Evolutionary conservation across 1,139 yeast species (phyloP), one percentile per base, ranked within the genome.

Genomic region (Yamadazyma sp.): DNA sequence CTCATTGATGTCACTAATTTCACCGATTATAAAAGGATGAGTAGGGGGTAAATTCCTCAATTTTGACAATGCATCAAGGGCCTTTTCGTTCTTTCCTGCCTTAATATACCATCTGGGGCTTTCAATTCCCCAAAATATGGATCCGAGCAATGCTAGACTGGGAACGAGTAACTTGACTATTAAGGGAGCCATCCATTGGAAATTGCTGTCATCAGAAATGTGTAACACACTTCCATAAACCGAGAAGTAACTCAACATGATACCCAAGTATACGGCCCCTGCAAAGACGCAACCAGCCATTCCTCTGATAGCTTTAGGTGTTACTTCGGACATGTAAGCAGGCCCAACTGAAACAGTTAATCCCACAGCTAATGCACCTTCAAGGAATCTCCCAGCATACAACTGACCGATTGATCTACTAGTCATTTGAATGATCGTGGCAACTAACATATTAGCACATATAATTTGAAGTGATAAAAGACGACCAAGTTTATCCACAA

Each of bases 291-390:
- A 67, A 15, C 62, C 61, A 39, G 73, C 67, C 36, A 68, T 47
- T 15, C 78, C 80, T 50, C 80, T 62, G 37, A 71, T 67, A 16
- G 65, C 53, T 34, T 62, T 59, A 5, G 80, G 80, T 6, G 78
- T 63, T 26, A 70, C 64, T 49, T 75, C 80, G 2, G 74, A 63
- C 27, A 73, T 53, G 49, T 73, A 74, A 21, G 72, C 57, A 10
- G 80, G 80, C 3, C 78, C 79, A 32, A 70, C 64, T 12, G 76
- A 73, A n/a, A 76, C 65, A 13, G 79, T 71, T 48, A 73, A 73
- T 7, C 80, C 80, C 29, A 75, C 59, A 6, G 76, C 77, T 18
- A 73, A 51, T n/a, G 37, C 34, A 11, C 78, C 76, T 42, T 74
- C 76, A 23, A 75, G 52, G 25, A 74, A 56, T 40, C 80, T 58